Evolutionary conservation across 371 early-diverging fungal genomes (phyloP).

Genomic region (Zopfochytrium polystomum): DNA sequence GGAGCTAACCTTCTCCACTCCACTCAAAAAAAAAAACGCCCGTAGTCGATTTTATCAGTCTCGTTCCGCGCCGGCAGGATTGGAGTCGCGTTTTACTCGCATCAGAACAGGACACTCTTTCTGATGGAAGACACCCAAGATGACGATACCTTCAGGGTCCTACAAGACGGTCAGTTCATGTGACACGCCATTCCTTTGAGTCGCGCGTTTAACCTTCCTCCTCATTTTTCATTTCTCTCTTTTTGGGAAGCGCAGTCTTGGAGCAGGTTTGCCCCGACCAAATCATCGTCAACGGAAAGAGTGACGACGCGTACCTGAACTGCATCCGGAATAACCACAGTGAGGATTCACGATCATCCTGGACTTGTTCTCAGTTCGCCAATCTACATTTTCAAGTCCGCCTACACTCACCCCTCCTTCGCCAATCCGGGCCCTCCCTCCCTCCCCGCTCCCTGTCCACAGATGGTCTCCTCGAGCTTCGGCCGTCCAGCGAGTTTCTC

Average conservation of each 20-base stretch:
- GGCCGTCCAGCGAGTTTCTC: constrained; percentile 54
- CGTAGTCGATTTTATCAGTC: neutral
- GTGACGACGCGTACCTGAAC: neutral
- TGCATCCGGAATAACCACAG: neutral
- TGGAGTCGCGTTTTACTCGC: neutral
- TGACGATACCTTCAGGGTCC: neutral
- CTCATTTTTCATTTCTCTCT: no score
- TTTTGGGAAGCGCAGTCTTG: neutral
- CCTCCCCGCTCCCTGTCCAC: constrained; percentile 4
- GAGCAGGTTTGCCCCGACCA: neutral
- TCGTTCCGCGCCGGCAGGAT: neutral
- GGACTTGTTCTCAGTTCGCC: no score
- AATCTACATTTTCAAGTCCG: no score
- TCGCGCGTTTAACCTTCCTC: constrained; percentile 1
- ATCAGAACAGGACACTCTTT: neutral
- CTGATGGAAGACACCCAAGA: neutral
- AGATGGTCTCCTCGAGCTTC: constrained; percentile 40
- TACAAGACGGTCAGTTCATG: neutral
- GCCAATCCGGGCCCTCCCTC: no score
- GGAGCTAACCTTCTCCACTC: no score
- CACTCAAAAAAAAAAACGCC: no score
- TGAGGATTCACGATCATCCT: neutral
- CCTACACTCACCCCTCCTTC: no score
- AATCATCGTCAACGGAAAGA: neutral
- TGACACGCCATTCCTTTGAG: neutral